phyloP scores from a whole-genome alignment of 495 filamentous ascomycete species.

The Penicillium simplicissimum region DNA sequence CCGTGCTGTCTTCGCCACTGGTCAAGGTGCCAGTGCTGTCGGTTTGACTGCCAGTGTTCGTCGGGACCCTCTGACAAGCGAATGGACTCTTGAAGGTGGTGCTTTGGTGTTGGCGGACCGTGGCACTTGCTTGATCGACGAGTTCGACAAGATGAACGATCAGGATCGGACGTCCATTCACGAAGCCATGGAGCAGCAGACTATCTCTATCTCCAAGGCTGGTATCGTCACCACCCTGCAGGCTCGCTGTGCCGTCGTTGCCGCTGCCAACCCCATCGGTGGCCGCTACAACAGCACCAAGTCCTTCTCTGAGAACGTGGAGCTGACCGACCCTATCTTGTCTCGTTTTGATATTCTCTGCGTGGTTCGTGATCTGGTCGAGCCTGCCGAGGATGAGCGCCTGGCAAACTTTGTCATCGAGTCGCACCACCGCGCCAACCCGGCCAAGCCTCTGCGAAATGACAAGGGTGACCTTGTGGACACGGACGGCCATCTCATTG shows the following conservation, averaged over 20 bases:
- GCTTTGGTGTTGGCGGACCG: conserved; percentile 94
- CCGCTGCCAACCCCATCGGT: conserved; percentile 94
- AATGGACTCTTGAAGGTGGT: conserved; percentile 98
- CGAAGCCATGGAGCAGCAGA: conserved; percentile 99
- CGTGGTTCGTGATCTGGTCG: conserved; percentile 96
- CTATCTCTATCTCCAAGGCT: conserved; percentile 99
- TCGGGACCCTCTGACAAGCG: conserved; percentile 90
- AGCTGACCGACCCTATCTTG: conserved; percentile 95
- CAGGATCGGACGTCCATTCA: conserved; percentile 98
- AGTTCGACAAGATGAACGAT: conserved; percentile 99
- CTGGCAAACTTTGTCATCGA: conserved; percentile 94
- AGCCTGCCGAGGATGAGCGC: conserved; percentile 91
- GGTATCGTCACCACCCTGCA: conserved; percentile 98
- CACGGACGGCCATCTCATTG: conserved; percentile 53
- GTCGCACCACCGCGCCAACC: conserved; percentile 88
- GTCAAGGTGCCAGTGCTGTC: conserved; percentile 95
- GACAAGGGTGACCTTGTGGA: conserved; percentile 62
- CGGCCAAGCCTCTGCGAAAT: conserved; percentile 56
- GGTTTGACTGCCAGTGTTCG: conserved; percentile 97
- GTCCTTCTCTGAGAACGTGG: conserved; percentile 93
- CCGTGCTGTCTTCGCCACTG: conserved; percentile 95
- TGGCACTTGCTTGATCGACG: conserved; percentile 95
- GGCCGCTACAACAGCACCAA: conserved; percentile 96
- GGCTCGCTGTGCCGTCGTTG: conserved; percentile 96
- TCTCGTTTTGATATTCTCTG: conserved; percentile 99